Percentiles rank a stretch among this genome's conserved stretches.
phyloP scores from a whole-genome alignment of 2,329 filamentous ascomycete genomes.

The Hymenoscyphus repandus region DNA sequence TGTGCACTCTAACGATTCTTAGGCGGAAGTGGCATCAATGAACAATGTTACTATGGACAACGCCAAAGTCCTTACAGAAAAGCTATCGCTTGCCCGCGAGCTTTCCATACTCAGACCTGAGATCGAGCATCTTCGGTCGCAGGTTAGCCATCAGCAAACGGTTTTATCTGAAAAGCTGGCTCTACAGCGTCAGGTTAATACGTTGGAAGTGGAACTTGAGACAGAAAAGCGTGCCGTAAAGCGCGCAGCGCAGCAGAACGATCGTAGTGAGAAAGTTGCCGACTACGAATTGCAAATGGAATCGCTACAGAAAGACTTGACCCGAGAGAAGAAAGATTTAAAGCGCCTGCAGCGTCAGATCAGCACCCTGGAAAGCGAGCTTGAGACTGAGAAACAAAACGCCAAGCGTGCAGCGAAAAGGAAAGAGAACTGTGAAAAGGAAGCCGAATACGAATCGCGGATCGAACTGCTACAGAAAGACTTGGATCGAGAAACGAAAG shows the following conservation, averaged over 20 bases:
- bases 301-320: conserved; percentile 34
- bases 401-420: conserved; percentile 49
- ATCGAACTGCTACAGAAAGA: conserved; percentile 33
- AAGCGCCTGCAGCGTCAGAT: conserved; percentile 65
- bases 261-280: conserved; percentile 36
- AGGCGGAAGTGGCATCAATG: conserved; percentile 69
- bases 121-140: conserved; percentile 55
- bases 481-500: conserved; percentile 37
- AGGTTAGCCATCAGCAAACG: conserved; percentile 57
- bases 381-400: conserved; percentile 75
- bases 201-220: conserved; percentile 75
- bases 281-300: conserved; percentile 37
- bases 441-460: conserved; percentile 37
- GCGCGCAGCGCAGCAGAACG: conserved; percentile 44
- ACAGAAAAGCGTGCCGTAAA: conserved; percentile 70
- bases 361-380: conserved; percentile 69
- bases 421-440: conserved; percentile 37
- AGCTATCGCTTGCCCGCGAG: conserved; percentile 55
- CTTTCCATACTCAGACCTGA: conserved; percentile 54
- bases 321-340: conserved; percentile 35
- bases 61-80: conserved; percentile 62
- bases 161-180: conserved; percentile 74
- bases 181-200: conserved; percentile 71
- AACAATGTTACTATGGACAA: conserved; percentile 64
- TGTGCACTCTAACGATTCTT: background rate